These are phyloP conservation scores for Penicillium antarcticum DNA, from an alignment of 495 filamentous ascomycete genomes.

Conservation along the genomic window DNA sequence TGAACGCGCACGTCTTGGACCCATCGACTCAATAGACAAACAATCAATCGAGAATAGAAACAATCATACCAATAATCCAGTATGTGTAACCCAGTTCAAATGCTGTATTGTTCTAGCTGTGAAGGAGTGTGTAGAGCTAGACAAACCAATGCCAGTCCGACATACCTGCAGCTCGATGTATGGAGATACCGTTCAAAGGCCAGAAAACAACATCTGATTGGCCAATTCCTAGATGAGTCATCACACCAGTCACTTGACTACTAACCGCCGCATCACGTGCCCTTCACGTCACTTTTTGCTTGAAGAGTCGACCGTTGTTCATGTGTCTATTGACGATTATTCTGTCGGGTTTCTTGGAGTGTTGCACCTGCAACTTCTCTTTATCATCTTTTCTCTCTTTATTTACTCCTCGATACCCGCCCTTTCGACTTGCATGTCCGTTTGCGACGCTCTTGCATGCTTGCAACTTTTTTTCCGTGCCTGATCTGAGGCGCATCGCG, in stretches of 20 bases:
- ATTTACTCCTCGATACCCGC: not conserved
- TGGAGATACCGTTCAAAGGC: constrained; percentile 30
- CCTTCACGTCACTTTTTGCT: constrained; percentile 26
- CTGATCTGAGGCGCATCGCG: constrained; percentile 28
- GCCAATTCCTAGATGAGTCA: constrained; percentile 15
- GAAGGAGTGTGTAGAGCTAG: constrained; percentile 16
- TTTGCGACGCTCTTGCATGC: constrained; percentile 18
- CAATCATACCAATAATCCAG: constrained; percentile 3
- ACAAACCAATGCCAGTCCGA: constrained; percentile 12
- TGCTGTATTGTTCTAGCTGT: not conserved
- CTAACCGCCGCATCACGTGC: constrained; percentile 20
- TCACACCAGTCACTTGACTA: not conserved
- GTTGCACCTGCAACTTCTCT: not conserved
- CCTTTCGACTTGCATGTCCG: not conserved
- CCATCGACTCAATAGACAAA: not conserved
- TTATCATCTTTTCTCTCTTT: constrained; percentile 3
- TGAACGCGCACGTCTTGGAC: constrained; percentile 17
- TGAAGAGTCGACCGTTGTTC: constrained; percentile 5
- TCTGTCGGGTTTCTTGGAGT: not conserved
- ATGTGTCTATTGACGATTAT: constrained; percentile 1
- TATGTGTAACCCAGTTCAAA: constrained; percentile 11
- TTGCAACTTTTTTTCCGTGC: constrained; percentile 7
- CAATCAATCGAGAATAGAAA: not conserved
- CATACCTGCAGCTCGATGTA: constrained; percentile 19
- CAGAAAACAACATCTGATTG: constrained; percentile 41